Base-by-base conservation (phyloP, 2,329 filamentous ascomycete species). In the Ploettnerulaceae sp. region DNA sequence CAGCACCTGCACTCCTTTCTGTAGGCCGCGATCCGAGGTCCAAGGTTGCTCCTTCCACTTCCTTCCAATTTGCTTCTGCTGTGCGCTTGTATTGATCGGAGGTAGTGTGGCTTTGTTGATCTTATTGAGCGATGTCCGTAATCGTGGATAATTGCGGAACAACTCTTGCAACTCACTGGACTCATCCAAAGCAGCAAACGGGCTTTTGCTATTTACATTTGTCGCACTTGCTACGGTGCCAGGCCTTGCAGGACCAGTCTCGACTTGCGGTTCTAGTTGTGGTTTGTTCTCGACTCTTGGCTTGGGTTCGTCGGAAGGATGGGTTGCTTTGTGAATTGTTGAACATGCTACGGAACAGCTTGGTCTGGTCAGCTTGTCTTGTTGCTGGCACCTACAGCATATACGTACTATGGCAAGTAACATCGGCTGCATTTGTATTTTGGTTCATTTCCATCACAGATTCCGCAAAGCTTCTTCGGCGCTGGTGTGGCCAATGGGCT, bases 391-490 rank as follows among this genome's bases (percentile, higher is more conserved):
- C 35, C 14, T 20, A 7, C 20, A 3, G 24, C 7, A 18, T 21
- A 18, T 52, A 65, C 77, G 60, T 67, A 83, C 80, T 80, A 82
- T 51, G 74, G 73, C 17, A 76, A 57, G 37, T 70, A 64, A 60
- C 80, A 84, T 21, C 71, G 70, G n/a, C 76, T 69, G 52, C 80
- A 84, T 57, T 81, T 83, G 64, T 84, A 84, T 61, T 79, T 82
- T 22, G 69, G 70, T 15, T 71, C 66, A 4, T 69, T 69, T 25
- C 63, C 58, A 21, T 72, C 61, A 61, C 80, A 84, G 24, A 81
- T 67, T 4, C 71, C 71, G 55, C 80, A 83, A 35, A 79, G 65
- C 49, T 65, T 69, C 33, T 29, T 37, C 6, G 31, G 2, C 9
- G 26, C 38, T 15, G 28, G 28, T 11, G 22, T 25, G n/a, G 28